Conservation (phyloP, 441 rosid genomes). For the Erysimum pusillum region DNA sequence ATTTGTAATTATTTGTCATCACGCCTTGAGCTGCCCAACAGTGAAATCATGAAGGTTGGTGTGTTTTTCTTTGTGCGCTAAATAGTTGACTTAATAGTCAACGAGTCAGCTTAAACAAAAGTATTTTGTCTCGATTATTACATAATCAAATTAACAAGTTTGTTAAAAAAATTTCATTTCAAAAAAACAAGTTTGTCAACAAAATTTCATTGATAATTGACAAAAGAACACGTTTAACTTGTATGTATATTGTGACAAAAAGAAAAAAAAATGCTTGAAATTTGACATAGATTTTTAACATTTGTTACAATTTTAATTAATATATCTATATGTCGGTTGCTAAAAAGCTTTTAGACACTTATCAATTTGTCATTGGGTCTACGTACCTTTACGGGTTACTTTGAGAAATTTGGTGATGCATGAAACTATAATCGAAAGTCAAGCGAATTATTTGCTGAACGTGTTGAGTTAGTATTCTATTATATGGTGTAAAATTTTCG, state of each 20-base stretch:
- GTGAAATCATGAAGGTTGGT: slow-evolving; percentile 48
- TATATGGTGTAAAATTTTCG: slow-evolving; percentile 15
- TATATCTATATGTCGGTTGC: not conserved
- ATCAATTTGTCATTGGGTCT: not conserved
- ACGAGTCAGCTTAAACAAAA: slow-evolving; percentile 44
- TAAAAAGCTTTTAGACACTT: not conserved
- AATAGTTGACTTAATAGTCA: slow-evolving; percentile 55
- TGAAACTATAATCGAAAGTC: slow-evolving; percentile 2
- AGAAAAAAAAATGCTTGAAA: too few species aligned
- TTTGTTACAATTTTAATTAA: too few species aligned
- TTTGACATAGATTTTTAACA: too few species aligned
- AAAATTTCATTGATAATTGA: too few species aligned
- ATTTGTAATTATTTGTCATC: slow-evolving; percentile 56
- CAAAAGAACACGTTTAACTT: not conserved
- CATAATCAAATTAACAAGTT: not conserved
- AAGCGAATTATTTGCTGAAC: slow-evolving; percentile 28
- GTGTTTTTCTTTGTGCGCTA: slow-evolving; percentile 49
- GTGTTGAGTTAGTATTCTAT: slow-evolving; percentile 39
- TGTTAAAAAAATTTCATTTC: not conserved
- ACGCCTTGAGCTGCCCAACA: slow-evolving; percentile 57
- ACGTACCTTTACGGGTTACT: not conserved
- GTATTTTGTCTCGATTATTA: not conserved
- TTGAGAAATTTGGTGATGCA: not conserved
- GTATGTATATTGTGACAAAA: not conserved
- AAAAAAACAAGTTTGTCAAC: too few species aligned